phyloP scores from a whole-genome alignment of 495 filamentous ascomycete genomes.

The Alectoria sarmentosa region DNA sequence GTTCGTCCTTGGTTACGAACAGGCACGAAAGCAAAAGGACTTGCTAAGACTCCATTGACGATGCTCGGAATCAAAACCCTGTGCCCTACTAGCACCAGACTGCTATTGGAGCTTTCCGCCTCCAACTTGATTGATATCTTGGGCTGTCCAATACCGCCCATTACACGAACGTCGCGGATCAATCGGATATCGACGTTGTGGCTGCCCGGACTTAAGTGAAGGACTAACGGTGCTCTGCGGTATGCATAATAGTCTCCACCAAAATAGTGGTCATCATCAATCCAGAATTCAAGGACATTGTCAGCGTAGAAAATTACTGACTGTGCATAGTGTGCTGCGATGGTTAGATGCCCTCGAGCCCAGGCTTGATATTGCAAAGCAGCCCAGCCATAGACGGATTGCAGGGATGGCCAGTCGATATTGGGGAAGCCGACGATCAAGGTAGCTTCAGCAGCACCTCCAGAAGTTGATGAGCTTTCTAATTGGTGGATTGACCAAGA shows the following conservation, averaged over 20 bases:
- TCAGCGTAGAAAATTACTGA: slow-evolving; percentile 39
- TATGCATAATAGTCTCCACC: slow-evolving; percentile 52
- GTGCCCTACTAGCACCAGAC: slow-evolving; percentile 31
- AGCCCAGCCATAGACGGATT: slow-evolving; percentile 53
- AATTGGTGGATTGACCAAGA: slow-evolving; percentile 37
- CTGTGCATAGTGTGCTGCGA: slow-evolving; percentile 26
- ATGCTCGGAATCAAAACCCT: slow-evolving; percentile 43
- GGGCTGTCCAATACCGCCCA: slow-evolving; percentile 42
- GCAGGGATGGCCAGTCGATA: slow-evolving; percentile 45
- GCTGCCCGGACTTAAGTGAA: slow-evolving; percentile 41
- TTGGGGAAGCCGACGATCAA: slow-evolving; percentile 41
- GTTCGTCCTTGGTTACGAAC: slow-evolving; percentile 40
- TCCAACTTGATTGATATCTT: slow-evolving; percentile 34
- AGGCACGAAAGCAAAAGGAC: slow-evolving; percentile 40
- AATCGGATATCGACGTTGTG: slow-evolving; percentile 48
- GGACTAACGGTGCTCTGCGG: slow-evolving; percentile 41
- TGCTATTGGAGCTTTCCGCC: slow-evolving; percentile 26
- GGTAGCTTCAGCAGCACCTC: slow-evolving; percentile 26
- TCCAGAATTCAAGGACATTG: slow-evolving; percentile 43
- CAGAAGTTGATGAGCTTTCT: slow-evolving; percentile 21
- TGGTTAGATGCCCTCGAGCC: slow-evolving; percentile 43
- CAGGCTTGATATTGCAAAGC: slow-evolving; percentile 54
- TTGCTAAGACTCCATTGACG: slow-evolving; percentile 39
- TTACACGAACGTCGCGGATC: slow-evolving; percentile 46
- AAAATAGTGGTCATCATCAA: slow-evolving; percentile 45